These are phyloP conservation scores for Irpex sp. DNA, from an alignment of 1,284 basidiomycete species.

Conservation along the genomic window DNA sequence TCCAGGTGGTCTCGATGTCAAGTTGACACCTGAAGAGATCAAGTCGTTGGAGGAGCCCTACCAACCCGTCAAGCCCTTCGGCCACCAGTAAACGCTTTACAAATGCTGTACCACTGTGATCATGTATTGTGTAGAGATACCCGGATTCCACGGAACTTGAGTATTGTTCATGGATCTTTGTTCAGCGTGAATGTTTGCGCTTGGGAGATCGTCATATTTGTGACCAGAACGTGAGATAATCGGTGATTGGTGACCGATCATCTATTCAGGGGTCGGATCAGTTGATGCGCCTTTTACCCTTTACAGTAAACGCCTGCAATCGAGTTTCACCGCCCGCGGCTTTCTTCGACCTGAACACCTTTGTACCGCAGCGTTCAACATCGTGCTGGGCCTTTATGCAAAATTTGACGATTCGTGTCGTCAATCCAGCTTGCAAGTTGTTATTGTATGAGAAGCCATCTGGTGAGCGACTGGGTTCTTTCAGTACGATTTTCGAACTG, in stretches of 20 bases:
- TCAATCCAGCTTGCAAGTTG: no score
- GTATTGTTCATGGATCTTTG: background rate
- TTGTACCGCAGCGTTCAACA: no score
- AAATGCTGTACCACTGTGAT: background rate
- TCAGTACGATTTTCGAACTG: no score
- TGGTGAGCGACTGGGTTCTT: no score
- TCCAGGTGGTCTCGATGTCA: constrained; percentile 27
- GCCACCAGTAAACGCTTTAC: constrained; percentile 7
- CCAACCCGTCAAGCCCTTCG: constrained; percentile 12
- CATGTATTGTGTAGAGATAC: background rate
- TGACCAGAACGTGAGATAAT: background rate
- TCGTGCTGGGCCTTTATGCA: no score
- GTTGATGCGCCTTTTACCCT: no score
- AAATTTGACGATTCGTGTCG: no score
- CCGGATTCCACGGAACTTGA: background rate
- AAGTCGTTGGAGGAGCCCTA: constrained; percentile 29
- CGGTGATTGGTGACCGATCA: background rate
- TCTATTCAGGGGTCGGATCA: no score
- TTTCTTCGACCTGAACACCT: no score
- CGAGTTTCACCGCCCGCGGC: no score
- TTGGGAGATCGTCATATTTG: background rate
- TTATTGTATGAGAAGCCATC: no score
- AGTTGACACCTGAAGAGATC: constrained; percentile 39
- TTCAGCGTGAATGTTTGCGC: background rate
- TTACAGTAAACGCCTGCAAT: no score